phyloP scores from a whole-genome alignment of 441 rosid species.

The Erodium texanum region DNA sequence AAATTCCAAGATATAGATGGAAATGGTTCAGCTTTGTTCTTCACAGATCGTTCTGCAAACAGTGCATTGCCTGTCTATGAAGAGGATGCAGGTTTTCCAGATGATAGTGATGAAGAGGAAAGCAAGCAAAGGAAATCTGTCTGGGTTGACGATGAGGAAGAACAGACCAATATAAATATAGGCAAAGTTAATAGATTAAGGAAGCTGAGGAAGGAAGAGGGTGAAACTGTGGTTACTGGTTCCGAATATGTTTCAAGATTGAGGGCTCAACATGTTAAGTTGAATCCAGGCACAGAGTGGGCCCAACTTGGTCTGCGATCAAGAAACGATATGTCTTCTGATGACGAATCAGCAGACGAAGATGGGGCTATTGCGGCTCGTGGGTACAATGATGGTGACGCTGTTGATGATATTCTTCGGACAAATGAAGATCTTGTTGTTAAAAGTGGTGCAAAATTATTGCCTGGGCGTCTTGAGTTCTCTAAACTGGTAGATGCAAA shows the following conservation, averaged over 20 bases:
- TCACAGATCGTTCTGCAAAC: conserved; percentile 45
- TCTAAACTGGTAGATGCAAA: conserved; percentile 76
- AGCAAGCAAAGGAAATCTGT: conserved; percentile 40
- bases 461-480: conserved; percentile 69
- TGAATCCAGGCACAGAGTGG: conserved; percentile 84
- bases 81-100: conserved; percentile 31
- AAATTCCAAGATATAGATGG: conserved; percentile 15
- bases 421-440: conserved; percentile 71
- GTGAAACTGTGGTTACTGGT: conserved; percentile 60
- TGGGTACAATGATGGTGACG: conserved; percentile 28
- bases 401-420: conserved; percentile 50
- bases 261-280: conserved; percentile 76
- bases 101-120: conserved; percentile 29
- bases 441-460: conserved; percentile 40
- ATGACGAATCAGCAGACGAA: conserved; percentile 48
- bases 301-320: conserved; percentile 39
- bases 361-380: conserved; percentile 25
- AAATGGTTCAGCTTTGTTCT: conserved; percentile 42
- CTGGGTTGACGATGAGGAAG: conserved; percentile 92
- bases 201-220: conserved; percentile 73
- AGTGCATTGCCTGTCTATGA: conserved; percentile 23
- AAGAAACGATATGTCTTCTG: conserved; percentile 26
- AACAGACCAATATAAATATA: conserved; percentile 37
- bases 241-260: conserved; percentile 61
- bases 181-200: conserved; percentile 62